Evolutionary conservation across 106 monocot species (phyloP).

Genomic region (Acanthochlamys bracteata): DNA sequence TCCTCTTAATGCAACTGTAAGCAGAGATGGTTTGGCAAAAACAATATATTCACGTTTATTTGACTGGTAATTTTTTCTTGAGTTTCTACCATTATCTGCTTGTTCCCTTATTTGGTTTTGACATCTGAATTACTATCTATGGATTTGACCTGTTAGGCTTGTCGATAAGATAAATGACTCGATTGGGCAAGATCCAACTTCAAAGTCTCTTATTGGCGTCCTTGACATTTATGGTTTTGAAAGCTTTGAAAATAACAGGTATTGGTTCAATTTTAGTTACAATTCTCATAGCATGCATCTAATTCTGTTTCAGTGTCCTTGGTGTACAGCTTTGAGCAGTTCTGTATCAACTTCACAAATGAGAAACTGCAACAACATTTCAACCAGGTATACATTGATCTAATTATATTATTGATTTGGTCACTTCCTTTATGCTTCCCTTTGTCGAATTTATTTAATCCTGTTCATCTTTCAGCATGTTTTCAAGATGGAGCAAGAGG

Average conservation of each 20-base stretch:
- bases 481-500: slow-evolving; percentile 88
- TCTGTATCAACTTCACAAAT: slow-evolving; percentile 90
- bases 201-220: slow-evolving; percentile 86
- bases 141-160: slow-evolving; percentile 39
- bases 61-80: slow-evolving; percentile 67
- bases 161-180: slow-evolving; percentile 95
- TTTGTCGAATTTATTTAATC: neutral
- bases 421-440: neutral
- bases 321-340: slow-evolving; percentile 75
- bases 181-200: slow-evolving; percentile 85
- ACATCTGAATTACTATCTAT: neutral
- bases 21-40: slow-evolving; percentile 96
- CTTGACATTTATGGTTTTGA: slow-evolving; percentile 99
- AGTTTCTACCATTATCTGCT: neutral
- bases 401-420: neutral
- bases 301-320: neutral
- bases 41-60: slow-evolving; percentile 90
- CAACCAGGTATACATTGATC: slow-evolving; percentile 52
- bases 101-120: neutral
- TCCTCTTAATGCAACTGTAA: slow-evolving; percentile 65
- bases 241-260: slow-evolving; percentile 92
- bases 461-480: slow-evolving; percentile 52
- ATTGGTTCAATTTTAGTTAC: neutral
- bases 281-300: neutral
- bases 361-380: slow-evolving; percentile 95